A percentile compares a stretch with the other conserved stretches of the same genome.
Conservation (phyloP, 2,329 filamentous ascomycete genomes). For the Ceratocystis eucalypticola region DNA sequence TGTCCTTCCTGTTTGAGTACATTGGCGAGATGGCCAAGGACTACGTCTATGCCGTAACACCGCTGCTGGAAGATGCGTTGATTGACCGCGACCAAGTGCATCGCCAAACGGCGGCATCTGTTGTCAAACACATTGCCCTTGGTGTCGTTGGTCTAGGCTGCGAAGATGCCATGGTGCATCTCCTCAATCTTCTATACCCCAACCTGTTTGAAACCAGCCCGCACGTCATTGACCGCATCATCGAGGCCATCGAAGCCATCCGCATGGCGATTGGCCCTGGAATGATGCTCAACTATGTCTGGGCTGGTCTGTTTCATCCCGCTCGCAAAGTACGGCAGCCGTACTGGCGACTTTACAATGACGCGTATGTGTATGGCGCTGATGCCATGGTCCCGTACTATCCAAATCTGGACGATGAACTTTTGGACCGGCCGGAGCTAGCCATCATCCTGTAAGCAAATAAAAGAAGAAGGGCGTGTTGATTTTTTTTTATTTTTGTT, state of each 20-base stretch:
- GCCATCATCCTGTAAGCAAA: constrained; percentile 58
- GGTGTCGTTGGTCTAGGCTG: constrained; percentile 96
- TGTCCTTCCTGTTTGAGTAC: constrained; percentile 97
- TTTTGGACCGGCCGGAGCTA: constrained; percentile 64
- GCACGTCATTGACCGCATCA: constrained; percentile 94
- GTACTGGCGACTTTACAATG: constrained; percentile 95
- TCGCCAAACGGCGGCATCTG: constrained; percentile 86
- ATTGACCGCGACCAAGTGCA: constrained; percentile 98
- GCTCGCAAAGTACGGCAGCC: constrained; percentile 86
- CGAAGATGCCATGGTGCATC: constrained; percentile 95
- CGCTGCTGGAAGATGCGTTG: constrained; percentile 86
- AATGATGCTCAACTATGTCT: constrained; percentile 92
- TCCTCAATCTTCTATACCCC: constrained; percentile 89
- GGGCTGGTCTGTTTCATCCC: constrained; percentile 94
- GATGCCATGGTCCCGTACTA: constrained; percentile 97
- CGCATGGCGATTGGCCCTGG: constrained; percentile 87
- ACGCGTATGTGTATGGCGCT: constrained; percentile 85
- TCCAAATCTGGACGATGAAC: constrained; percentile 70
- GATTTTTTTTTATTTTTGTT: constrained; percentile 4
- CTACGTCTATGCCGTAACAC: constrained; percentile 96
- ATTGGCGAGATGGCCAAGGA: constrained; percentile 99
- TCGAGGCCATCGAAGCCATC: constrained; percentile 94
- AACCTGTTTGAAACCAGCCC: constrained; percentile 97
- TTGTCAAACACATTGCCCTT: constrained; percentile 94
- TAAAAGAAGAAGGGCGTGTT: constrained; percentile 15